Evolutionary conservation across 2,329 filamentous ascomycete species (phyloP), one percentile per base, ranked within the genome.

Genomic region (Verticillium nonalfalfae): DNA sequence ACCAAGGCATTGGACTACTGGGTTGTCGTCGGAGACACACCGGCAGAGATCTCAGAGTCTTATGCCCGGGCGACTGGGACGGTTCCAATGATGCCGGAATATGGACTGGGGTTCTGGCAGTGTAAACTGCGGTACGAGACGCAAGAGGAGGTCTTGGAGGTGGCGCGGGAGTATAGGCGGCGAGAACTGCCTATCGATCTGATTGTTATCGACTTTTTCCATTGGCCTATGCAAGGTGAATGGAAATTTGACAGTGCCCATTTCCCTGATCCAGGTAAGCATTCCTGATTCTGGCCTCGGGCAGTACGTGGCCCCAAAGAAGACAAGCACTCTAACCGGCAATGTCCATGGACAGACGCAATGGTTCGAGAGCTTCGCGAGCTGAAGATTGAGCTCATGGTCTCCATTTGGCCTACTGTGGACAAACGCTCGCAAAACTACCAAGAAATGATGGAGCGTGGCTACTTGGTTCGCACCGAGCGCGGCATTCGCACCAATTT

Each of bases 171-270:
- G 67, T 85, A 89, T 64, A 80, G 78, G 59, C 72, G 74, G 36
- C 74, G 85, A 1, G 69, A 81, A 0, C 69, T 89, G 15, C 86
- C 86, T 0, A 75, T 89, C 18, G 85, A 88, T 67, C 68, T 89
- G 2, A 88, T 89, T n/a, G 86, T 89, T 0, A 75, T 85, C 45
- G 87, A 89, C 66, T 89, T 85, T 69, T 89, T 89, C 69, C 86
- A 89, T 68, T 89, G 87, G 87, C 81, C 82, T 13, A 75, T 77
- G 7, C 85, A 90, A 68, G 87, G 87, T 5, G 87, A 90, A 60
- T 90, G 87, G 86, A 84, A 79, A 45, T 89, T 90, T 65, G 87
- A 90, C 66, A 73, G 79, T 0, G 78, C 77, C 0, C 89, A 83
- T 66, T 89, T 85, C 85, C 87, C 87, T 0, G 83, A 90, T 68